Evolutionary conservation across 148 eudicot species (phyloP).

Genomic region (Silene conica): DNA sequence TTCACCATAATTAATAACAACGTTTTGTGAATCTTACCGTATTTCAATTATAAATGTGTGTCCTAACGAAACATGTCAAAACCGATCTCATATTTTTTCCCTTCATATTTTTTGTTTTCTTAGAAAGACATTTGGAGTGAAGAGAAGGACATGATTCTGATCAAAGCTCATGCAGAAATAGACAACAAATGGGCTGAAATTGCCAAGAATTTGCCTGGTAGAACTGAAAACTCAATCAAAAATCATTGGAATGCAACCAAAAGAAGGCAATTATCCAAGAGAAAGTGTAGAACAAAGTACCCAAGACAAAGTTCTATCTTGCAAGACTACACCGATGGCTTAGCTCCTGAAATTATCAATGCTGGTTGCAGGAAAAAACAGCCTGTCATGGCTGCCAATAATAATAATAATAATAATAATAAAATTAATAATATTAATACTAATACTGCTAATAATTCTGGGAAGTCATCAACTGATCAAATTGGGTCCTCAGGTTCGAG

Average conservation of each 20-base stretch:
- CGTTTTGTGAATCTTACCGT: too few species aligned
- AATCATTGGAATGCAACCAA: slow-evolving; percentile 95
- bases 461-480: not conserved
- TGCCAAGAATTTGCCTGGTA: slow-evolving; percentile 65
- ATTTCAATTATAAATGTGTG: too few species aligned
- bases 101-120: not conserved
- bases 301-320: slow-evolving; percentile 55
- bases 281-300: slow-evolving; percentile 56
- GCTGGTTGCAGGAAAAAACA: slow-evolving; percentile 45
- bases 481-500: slow-evolving; percentile 6
- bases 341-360: slow-evolving; percentile 48
- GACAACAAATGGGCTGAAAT: slow-evolving; percentile 95
- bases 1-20: too few species aligned
- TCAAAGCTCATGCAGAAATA: slow-evolving; percentile 54
- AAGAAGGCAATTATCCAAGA: slow-evolving; percentile 59
- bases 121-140: slow-evolving; percentile 86
- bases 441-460: not conserved
- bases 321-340: slow-evolving; percentile 65
- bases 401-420: not conserved
- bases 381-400: slow-evolving; percentile 6
- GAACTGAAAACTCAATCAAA: slow-evolving; percentile 84
- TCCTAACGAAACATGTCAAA: too few species aligned
- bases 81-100: not conserved
- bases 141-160: slow-evolving; percentile 68
- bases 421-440: too few species aligned